phyloP scores from a whole-genome alignment of 129 eudicot genomes.

The Gnaphalium uliginosum region DNA sequence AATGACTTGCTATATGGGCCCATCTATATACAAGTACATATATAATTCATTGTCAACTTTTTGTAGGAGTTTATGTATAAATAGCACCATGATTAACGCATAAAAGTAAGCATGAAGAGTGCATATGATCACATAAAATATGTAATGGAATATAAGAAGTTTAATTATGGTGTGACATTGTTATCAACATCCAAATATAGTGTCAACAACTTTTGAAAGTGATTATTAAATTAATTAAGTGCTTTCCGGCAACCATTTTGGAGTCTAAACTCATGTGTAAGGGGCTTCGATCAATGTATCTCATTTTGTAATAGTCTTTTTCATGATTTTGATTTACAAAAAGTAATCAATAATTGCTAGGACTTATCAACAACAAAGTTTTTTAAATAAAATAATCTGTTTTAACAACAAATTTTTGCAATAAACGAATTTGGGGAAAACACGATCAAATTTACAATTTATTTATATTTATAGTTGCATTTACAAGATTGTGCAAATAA shows the following conservation, averaged over 20 bases:
- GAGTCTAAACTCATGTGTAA: neutral
- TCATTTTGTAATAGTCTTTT: neutral
- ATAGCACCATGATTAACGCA: neutral
- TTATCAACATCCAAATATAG: slow-evolving; percentile 30
- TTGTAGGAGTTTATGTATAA: neutral
- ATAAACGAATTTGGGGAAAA: neutral
- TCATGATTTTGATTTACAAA: too few relatives aligned
- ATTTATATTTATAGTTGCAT: too few relatives aligned
- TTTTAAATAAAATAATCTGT: too few relatives aligned
- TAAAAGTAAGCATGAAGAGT: slow-evolving; percentile 18
- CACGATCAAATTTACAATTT: neutral
- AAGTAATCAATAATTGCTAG: too few relatives aligned
- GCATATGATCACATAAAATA: slow-evolving; percentile 7
- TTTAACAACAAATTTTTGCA: too few relatives aligned
- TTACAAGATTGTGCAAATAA: neutral
- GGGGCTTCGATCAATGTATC: neutral
- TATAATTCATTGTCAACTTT: neutral
- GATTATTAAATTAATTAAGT: slow-evolving; percentile 4
- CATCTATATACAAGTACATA: slow-evolving; percentile 46
- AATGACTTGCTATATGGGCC: slow-evolving; percentile 96
- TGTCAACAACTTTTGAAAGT: slow-evolving; percentile 38
- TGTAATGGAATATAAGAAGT: slow-evolving; percentile 1
- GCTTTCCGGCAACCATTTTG: slow-evolving; percentile 2
- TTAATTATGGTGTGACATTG: slow-evolving; percentile 30
- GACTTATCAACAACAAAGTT: too few relatives aligned